Conservation (phyloP, 148 eudicot species). For the Arctostaphylos glauca region DNA sequence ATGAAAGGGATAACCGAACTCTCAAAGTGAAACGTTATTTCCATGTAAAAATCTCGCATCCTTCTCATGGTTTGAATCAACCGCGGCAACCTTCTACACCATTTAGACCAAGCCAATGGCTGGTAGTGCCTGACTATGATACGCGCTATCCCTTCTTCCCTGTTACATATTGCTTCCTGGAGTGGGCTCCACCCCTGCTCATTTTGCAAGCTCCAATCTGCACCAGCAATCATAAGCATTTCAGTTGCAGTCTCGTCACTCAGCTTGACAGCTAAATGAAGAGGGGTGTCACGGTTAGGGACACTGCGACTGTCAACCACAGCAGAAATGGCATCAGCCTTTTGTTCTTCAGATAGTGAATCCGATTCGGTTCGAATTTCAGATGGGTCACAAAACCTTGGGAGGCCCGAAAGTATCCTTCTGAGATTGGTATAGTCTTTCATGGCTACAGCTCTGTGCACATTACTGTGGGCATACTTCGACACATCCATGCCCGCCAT, state of each 20-base stretch:
- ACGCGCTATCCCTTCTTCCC: constrained; percentile 71
- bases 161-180: constrained; percentile 83
- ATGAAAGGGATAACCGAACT: constrained; percentile 93
- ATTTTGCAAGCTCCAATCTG: constrained; percentile 95
- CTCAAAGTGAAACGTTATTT: constrained; percentile 87
- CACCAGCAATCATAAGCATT: constrained; percentile 87
- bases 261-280: constrained; percentile 77
- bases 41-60: constrained; percentile 94
- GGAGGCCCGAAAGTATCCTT: constrained; percentile 56
- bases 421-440: constrained; percentile 61
- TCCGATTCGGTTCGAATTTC: constrained; percentile 57
- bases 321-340: constrained; percentile 73
- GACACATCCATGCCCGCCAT: constrained; percentile 57
- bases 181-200: constrained; percentile 94
- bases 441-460: constrained; percentile 55
- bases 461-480: constrained; percentile 68
- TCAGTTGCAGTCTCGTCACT: constrained; percentile 68
- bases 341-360: constrained; percentile 69
- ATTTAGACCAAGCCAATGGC: constrained; percentile 94
- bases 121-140: constrained; percentile 80
- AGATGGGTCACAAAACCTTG: constrained; percentile 58
- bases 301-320: constrained; percentile 75
- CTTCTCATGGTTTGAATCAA: constrained; percentile 65
- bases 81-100: constrained; percentile 91
- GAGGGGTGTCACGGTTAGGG: constrained; percentile 77